Conservation (phyloP, 805 yeast genomes). For the Yamadazyma nakazawae region DNA sequence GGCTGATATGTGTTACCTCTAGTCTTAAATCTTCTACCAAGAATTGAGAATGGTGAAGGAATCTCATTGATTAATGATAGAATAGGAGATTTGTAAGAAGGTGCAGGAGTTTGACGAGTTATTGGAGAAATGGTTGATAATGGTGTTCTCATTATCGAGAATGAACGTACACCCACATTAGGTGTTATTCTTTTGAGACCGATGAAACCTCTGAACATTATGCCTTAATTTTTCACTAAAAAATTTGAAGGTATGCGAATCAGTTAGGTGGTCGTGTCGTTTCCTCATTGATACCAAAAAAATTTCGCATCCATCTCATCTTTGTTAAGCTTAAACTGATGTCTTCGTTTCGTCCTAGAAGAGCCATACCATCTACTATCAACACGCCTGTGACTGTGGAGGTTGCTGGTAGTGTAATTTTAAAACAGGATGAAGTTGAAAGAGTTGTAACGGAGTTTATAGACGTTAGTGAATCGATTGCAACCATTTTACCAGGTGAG, state of each 20-base stretch:
- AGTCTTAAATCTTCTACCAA: conserved; percentile 67
- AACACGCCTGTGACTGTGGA: conserved; percentile 46
- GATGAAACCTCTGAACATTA: background rate
- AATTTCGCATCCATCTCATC: background rate
- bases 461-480: conserved; percentile 32
- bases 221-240: background rate
- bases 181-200: background rate
- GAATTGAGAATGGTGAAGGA: conserved; percentile 13
- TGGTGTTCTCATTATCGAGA: conserved; percentile 4
- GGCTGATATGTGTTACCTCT: conserved; percentile 97
- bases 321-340: background rate
- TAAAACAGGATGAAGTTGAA: conserved; percentile 45
- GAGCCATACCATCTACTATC: conserved; percentile 42
- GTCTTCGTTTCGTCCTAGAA: conserved; percentile 32
- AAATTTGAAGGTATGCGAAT: background rate
- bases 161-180: background rate
- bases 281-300: background rate
- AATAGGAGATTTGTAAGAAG: background rate
- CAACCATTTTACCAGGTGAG: conserved; percentile 22
- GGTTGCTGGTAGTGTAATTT: conserved; percentile 23
- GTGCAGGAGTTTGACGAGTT: background rate
- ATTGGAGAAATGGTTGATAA: background rate
- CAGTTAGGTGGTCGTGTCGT: background rate
- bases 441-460: conserved; percentile 43
- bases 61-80: conserved; percentile 3